These are phyloP conservation scores for Tephrocybe rancida DNA, from an alignment of 768 basidiomycete genomes.

Conservation along the genomic window DNA sequence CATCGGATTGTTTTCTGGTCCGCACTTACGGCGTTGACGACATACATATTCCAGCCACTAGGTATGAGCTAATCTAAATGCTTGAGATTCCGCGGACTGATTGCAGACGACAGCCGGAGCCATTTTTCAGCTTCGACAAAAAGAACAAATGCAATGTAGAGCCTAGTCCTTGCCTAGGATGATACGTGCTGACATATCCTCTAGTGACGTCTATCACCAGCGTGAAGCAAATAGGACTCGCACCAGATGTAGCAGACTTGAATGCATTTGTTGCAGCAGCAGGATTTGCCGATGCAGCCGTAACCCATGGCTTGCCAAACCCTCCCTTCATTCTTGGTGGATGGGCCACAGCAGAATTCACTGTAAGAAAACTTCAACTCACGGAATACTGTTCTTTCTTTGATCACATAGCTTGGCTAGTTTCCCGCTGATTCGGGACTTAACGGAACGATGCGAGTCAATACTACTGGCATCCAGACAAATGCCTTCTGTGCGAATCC, in stretches of 20 bases:
- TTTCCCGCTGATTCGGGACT: slow-evolving; percentile 41
- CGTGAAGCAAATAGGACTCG: slow-evolving; percentile 44
- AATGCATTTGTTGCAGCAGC: slow-evolving; percentile 62
- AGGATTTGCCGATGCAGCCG: slow-evolving; percentile 52
- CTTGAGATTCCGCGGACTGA: slow-evolving; percentile 19
- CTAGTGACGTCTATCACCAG: slow-evolving; percentile 43
- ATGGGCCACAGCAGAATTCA: slow-evolving; percentile 60
- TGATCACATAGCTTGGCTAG: slow-evolving; percentile 33
- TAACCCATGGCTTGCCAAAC: slow-evolving; percentile 46
- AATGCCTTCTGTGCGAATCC: slow-evolving; percentile 49
- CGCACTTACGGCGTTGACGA: slow-evolving; percentile 44
- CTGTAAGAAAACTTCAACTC: slow-evolving; percentile 31
- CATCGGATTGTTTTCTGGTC: slow-evolving; percentile 61
- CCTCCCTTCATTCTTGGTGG: slow-evolving; percentile 55
- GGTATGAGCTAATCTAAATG: slow-evolving; percentile 38
- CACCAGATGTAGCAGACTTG: slow-evolving; percentile 43
- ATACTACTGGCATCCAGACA: slow-evolving; percentile 55
- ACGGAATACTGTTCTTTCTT: background rate
- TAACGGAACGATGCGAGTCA: slow-evolving; percentile 55
- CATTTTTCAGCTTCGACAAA: slow-evolving; percentile 39
- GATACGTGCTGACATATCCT: background rate
- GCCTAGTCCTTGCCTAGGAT: background rate
- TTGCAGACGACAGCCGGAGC: slow-evolving; percentile 36
- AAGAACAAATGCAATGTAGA: slow-evolving; percentile 24
- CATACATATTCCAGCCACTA: slow-evolving; percentile 58